Percentiles rank a stretch among this genome's conserved stretches.
Conservation (phyloP, 257 asterid genomes). For the Solanum chaucha region DNA sequence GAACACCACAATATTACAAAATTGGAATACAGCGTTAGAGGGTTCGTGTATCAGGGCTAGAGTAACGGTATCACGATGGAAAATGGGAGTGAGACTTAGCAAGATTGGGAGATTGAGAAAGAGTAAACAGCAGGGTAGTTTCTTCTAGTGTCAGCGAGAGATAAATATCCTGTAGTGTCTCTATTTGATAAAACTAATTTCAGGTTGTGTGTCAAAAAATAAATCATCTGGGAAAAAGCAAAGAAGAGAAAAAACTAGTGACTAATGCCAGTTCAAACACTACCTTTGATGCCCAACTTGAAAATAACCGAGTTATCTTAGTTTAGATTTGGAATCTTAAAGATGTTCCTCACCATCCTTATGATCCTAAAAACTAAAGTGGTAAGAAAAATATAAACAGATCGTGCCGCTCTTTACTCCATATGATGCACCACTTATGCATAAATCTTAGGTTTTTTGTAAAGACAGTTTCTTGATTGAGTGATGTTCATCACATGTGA, state of each 20-base stretch:
- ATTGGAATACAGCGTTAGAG: too few species aligned
- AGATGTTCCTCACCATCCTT: background rate
- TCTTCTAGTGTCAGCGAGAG: background rate
- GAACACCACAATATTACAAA: background rate
- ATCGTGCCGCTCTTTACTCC: background rate
- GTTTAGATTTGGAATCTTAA: background rate
- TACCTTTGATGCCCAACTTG: background rate
- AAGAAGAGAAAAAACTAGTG: background rate
- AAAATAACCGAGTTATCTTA: background rate
- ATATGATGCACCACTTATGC: background rate
- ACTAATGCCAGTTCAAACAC: background rate
- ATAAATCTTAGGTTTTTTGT: background rate
- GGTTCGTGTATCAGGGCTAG: background rate
- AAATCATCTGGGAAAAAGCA: background rate
- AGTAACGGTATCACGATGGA: background rate
- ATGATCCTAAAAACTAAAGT: background rate
- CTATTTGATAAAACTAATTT: background rate
- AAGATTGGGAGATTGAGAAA: background rate
- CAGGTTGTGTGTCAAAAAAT: background rate
- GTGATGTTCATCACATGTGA: background rate
- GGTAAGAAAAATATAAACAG: background rate
- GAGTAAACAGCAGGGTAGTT: background rate
- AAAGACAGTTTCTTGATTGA: background rate
- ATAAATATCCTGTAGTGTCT: background rate
- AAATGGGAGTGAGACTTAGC: background rate